phyloP scores from a whole-genome alignment of 139 green algal species.

The Penium margaritaceum region DNA sequence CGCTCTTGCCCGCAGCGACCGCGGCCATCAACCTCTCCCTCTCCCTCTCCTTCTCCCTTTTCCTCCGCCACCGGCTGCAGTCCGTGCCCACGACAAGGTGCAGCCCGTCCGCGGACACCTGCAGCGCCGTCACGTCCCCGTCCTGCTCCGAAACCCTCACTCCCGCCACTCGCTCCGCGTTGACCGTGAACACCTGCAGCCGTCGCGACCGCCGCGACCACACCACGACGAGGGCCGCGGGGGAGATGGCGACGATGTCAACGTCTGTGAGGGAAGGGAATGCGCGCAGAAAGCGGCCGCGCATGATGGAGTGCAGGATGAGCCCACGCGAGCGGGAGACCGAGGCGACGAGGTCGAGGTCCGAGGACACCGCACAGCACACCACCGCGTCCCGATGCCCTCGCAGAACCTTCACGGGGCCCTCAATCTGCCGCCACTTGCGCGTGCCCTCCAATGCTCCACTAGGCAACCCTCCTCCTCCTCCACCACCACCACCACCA shows the following conservation, averaged over 20 bases:
- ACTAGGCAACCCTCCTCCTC: no score
- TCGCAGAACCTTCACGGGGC: conserved; percentile 47
- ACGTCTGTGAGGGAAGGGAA: conserved; percentile 19
- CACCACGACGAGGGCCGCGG: conserved; percentile 10
- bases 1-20: background rate
- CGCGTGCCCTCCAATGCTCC: conserved; percentile 8
- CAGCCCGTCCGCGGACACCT: conserved; percentile 21
- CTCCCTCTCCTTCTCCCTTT: conserved; percentile 1
- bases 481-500: background rate
- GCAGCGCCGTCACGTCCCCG: conserved; percentile 8
- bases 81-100: conserved; percentile 16
- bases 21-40: background rate
- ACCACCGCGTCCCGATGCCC: conserved; percentile 56
- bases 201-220: background rate
- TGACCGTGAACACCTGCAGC: conserved; percentile 26
- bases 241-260: conserved; percentile 13
- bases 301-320: conserved; percentile 34
- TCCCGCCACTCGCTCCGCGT: conserved; percentile 5
- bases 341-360: conserved; percentile 58
- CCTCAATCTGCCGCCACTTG: conserved; percentile 24
- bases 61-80: background rate
- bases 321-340: conserved; percentile 36
- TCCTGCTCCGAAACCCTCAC: background rate
- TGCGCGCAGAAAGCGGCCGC: conserved; percentile 51
- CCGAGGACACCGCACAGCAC: conserved; percentile 52